Conservation (phyloP, 495 filamentous ascomycete genomes). For the Achaetomiella virescens region DNA sequence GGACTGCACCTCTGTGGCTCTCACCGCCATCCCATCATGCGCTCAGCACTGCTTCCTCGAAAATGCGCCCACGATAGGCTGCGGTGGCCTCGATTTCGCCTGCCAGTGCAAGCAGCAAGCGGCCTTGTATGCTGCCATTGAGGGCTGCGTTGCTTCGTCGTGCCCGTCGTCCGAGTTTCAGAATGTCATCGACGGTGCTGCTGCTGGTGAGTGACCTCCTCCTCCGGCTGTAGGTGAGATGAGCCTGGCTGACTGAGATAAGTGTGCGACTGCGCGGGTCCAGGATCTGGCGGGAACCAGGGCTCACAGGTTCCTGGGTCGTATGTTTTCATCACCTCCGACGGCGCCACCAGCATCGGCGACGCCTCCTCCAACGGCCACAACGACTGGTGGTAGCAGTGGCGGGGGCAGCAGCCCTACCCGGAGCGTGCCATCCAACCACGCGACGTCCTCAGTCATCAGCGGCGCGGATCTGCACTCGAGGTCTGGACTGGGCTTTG, state of each 20-base stretch:
- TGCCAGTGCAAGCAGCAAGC: constrained; percentile 30
- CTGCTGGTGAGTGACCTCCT: neutral
- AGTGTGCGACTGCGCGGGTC: constrained; percentile 14
- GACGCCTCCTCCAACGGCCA: neutral
- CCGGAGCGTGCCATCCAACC: neutral
- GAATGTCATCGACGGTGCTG: constrained; percentile 18
- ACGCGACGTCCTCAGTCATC: neutral
- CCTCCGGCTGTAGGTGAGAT: neutral
- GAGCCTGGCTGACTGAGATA: neutral
- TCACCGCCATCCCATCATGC: constrained; percentile 24
- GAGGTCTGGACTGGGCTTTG: neutral
- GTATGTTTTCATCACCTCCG: neutral
- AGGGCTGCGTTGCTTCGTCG: constrained; percentile 23
- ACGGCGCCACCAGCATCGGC: neutral
- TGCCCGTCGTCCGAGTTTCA: constrained; percentile 21
- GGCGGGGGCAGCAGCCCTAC: neutral
- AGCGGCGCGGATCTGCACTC: neutral
- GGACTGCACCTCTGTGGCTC: constrained; percentile 24
- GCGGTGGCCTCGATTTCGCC: constrained; percentile 25
- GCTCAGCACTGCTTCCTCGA: constrained; percentile 29
- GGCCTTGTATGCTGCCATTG: constrained; percentile 22
- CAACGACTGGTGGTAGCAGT: neutral
- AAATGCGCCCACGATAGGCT: constrained; percentile 21
- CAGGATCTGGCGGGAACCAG: neutral
- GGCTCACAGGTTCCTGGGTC: neutral